Percentiles rank a stretch among this genome's conserved stretches.
These are phyloP conservation scores for Babesia sp. DNA, from an alignment of 169 alveolate species.

Conservation along the genomic window DNA sequence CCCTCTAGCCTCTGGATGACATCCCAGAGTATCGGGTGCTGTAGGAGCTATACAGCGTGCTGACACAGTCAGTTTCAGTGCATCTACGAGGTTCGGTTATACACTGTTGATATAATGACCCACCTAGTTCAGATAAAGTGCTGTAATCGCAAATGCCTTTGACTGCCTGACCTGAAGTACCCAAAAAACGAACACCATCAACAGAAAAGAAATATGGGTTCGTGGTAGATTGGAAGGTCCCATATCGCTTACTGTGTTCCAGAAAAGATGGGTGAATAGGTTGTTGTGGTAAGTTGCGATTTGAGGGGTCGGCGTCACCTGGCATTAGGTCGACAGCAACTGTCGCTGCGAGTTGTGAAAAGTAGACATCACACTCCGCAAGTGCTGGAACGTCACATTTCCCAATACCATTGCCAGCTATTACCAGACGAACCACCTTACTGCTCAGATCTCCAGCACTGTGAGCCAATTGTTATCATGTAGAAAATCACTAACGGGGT, in stretches of 20 bases:
- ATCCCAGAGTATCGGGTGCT: conserved; percentile 64
- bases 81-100: conserved; percentile 7
- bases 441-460: conserved; percentile 35
- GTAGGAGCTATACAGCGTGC: conserved; percentile 69
- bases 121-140: conserved; percentile 59
- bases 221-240: conserved; percentile 61
- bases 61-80: conserved; percentile 40
- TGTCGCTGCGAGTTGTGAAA: conserved; percentile 56
- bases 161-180: conserved; percentile 66
- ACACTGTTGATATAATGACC: not conserved
- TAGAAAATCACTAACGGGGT: conserved; percentile 26
- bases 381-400: conserved; percentile 54
- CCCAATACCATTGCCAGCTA: conserved; percentile 67
- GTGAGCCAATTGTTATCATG: not conserved
- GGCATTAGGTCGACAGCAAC: conserved; percentile 67
- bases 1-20: conserved; percentile 59
- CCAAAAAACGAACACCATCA: conserved; percentile 66
- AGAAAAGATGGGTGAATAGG: conserved; percentile 59
- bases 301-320: conserved; percentile 65
- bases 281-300: conserved; percentile 68
- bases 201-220: conserved; percentile 65
- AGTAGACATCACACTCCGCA: conserved; percentile 36
- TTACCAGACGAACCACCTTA: conserved; percentile 52
- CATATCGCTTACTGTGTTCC: conserved; percentile 60
- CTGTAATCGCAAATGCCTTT: conserved; percentile 54